Percentiles rank a stretch among this genome's conserved stretches.
Evolutionary conservation across 148 eudicot species (phyloP).

Genomic region (Rhododendron williamsianum): DNA sequence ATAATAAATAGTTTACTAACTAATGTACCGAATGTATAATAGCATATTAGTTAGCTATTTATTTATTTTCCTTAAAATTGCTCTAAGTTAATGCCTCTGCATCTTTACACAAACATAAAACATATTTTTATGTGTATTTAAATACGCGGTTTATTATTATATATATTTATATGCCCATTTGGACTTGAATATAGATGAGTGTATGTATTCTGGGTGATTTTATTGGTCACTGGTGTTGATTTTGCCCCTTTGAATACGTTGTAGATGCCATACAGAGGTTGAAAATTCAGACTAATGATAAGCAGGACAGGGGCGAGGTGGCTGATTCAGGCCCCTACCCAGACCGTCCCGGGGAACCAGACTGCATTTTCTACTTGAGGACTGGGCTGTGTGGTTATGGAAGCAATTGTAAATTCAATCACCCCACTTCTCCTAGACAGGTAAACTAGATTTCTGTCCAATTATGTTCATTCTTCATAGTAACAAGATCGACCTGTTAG

Average conservation of each 20-base stretch:
- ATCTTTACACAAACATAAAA: neutral
- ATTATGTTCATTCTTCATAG: neutral
- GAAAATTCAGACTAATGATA: conserved; percentile 23
- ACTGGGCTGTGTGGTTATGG: conserved; percentile 69
- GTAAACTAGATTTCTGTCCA: conserved; percentile 13
- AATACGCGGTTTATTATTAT: neutral
- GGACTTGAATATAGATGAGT: neutral
- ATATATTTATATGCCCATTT: neutral
- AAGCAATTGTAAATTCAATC: conserved; percentile 58
- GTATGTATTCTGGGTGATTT: neutral
- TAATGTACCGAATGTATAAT: no score
- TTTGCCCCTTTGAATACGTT: neutral
- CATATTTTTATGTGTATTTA: neutral
- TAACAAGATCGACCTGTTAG: neutral
- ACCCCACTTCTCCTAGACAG: conserved; percentile 45
- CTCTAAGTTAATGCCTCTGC: neutral
- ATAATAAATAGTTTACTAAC: neutral
- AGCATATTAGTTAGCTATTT: neutral
- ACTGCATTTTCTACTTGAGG: conserved; percentile 52
- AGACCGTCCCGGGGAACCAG: conserved; percentile 61
- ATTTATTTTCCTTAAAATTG: neutral
- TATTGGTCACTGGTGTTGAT: neutral
- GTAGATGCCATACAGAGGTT: conserved; percentile 35
- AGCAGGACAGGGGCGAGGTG: conserved; percentile 16
- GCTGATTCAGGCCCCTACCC: conserved; percentile 31